Base-by-base conservation (phyloP, 1,284 basidiomycete species). In the Boletus smithii region DNA sequence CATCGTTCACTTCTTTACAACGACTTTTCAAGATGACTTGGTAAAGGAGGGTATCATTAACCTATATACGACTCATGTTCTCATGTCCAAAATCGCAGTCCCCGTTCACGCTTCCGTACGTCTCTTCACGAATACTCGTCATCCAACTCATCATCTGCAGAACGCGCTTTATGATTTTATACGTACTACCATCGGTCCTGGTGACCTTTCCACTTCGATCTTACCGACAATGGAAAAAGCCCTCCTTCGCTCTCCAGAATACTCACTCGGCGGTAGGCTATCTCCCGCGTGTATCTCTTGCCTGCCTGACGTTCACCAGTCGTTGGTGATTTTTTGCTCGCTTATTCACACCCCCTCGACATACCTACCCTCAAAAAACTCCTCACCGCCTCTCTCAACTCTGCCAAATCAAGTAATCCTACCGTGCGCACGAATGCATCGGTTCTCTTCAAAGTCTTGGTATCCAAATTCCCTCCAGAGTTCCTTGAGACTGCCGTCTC, bases 351-450 rank as follows among this genome's bases (percentile, higher is more conserved):
- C 38, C 63, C 78, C 2, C 64, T 92, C 9, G 73, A 78, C 17
- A 56, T 68, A 13, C 71, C 79, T 18, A 62, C 75, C 7, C 83
- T 89, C 63, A 74, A 77, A 41, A 80, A 82, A 49, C 64, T 94
- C 5, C 70, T 92, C 10, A 73, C 79, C 0, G 77, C 85, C 34
- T 70, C 80, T 23, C 70, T 93, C 45, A 86, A 80, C 53, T 78
- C 79, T 42, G 73, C 89, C 17, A 95, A 93, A 68, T 95, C 92
- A 1, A 80, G 76, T 49, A 93, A 91, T 53, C 57, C 79, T 0
- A 56, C 72, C 20, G 83, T 85, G 3, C 81, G 92, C 23, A 51
- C 72, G 0, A 77, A 79, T 49, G 75, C 87, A 0, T 66, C 82
- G 26, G 62, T 69, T 0, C 71, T 95, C 5, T 87, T 92, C 72